Conservation (phyloP, 257 asterid genomes). For the Primulina tabacum region DNA sequence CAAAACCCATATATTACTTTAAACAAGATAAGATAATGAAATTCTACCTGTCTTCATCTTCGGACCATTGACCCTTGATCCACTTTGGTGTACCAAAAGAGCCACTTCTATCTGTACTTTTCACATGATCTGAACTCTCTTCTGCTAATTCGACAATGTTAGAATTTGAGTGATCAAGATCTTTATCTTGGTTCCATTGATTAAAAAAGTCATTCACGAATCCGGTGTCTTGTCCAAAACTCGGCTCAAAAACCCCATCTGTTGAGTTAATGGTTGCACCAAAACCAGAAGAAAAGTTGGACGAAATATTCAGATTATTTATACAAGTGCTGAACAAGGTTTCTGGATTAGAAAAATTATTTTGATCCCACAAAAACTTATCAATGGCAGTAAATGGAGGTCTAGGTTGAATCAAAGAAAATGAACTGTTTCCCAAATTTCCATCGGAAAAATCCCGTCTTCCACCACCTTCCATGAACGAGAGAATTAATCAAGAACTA, state of each 20-base stretch:
- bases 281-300: slow-evolving; percentile 7
- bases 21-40: background rate
- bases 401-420: slow-evolving; percentile 27
- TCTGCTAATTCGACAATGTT: background rate
- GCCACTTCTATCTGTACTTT: slow-evolving; percentile 22
- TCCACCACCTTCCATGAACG: slow-evolving; percentile 45
- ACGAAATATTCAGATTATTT: slow-evolving; percentile 4
- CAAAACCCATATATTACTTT: background rate
- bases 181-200: background rate
- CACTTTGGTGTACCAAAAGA: slow-evolving; percentile 23
- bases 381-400: slow-evolving; percentile 38
- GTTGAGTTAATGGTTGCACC: slow-evolving; percentile 17
- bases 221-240: slow-evolving; percentile 14
- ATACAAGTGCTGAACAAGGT: slow-evolving; percentile 4
- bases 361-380: slow-evolving; percentile 35
- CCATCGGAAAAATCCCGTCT: slow-evolving; percentile 24
- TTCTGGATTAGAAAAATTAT: slow-evolving; percentile 22
- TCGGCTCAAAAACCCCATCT: slow-evolving; percentile 5
- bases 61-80: slow-evolving; percentile 76
- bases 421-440: slow-evolving; percentile 16
- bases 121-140: slow-evolving; percentile 1
- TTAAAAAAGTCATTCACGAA: slow-evolving; percentile 16
- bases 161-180: background rate
- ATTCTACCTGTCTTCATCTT: slow-evolving; percentile 60
- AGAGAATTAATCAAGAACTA: slow-evolving; percentile 9